phyloP scores from a whole-genome alignment of 2,329 filamentous ascomycete species.

The Colletotrichum musicola region DNA sequence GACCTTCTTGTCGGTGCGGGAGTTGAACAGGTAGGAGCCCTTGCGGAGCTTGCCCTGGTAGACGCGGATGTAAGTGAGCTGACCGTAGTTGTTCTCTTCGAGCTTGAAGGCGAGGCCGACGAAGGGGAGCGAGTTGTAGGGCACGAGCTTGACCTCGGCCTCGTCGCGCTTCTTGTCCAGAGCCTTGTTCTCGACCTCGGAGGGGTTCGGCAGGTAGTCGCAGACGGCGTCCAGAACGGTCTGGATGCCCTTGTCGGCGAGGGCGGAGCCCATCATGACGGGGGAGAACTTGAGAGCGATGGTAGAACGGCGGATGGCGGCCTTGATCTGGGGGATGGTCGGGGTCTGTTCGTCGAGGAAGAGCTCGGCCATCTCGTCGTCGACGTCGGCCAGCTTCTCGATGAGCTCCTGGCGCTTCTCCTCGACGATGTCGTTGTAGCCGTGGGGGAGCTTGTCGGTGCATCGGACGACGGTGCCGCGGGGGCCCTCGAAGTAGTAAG shows the following conservation, averaged over 20 bases:
- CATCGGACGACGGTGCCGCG: conserved; percentile 83
- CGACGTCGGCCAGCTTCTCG: conserved; percentile 95
- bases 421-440: conserved; percentile 79
- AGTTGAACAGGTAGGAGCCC: conserved; percentile 92
- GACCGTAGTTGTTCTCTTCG: conserved; percentile 98
- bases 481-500: conserved; percentile 90
- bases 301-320: conserved; percentile 91
- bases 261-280: conserved; percentile 94
- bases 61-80: conserved; percentile 97
- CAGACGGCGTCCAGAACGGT: conserved; percentile 97
- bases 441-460: conserved; percentile 85
- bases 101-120: conserved; percentile 98
- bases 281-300: conserved; percentile 90
- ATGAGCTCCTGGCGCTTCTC: conserved; percentile 89
- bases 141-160: conserved; percentile 85
- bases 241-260: conserved; percentile 95
- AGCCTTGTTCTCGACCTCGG: conserved; percentile 89
- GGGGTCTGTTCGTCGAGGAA: conserved; percentile 91
- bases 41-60: conserved; percentile 95
- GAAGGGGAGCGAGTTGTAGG: conserved; percentile 93
- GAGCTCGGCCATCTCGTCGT: conserved; percentile 96
- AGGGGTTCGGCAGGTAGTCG: conserved; percentile 94
- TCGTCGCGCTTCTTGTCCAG: conserved; percentile 86
- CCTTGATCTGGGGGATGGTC: conserved; percentile 85
- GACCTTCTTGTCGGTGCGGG: conserved; percentile 93